Percentiles rank a stretch among this genome's conserved stretches.
Evolutionary conservation across 768 basidiomycete species (phyloP).

Genomic region (Russula olivacea): DNA sequence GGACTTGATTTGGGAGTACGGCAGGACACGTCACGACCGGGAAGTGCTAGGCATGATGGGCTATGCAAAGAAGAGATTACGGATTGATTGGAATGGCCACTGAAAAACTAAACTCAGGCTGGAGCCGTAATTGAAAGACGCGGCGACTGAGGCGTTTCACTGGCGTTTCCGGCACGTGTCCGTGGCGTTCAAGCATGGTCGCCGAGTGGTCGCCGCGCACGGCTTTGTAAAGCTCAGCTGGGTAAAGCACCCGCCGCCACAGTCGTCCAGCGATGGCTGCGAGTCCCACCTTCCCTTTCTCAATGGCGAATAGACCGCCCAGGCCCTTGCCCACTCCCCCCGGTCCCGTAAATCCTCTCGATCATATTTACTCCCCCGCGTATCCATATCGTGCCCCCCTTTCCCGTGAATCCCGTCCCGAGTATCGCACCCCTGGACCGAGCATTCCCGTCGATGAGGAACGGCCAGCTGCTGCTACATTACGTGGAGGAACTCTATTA

Average conservation of each 20-base stretch:
- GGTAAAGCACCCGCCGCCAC: not conserved
- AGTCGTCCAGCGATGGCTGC: not conserved
- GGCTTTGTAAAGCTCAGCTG: conserved; percentile 1
- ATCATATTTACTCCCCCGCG: conserved; percentile 17
- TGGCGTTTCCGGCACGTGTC: conserved; percentile 10
- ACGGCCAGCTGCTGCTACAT: conserved; percentile 41
- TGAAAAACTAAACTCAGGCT: not conserved
- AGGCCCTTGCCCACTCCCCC: conserved; percentile 25
- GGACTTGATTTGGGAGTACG: not conserved
- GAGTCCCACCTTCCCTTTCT: not conserved
- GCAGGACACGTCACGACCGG: conserved; percentile 1
- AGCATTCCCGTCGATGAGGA: conserved; percentile 34
- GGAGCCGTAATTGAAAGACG: not conserved
- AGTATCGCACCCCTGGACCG: conserved; percentile 27
- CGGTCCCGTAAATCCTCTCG: not conserved
- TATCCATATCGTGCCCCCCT: conserved; percentile 32
- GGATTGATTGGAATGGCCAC: not conserved
- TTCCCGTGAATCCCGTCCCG: conserved; percentile 36
- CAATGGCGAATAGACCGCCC: conserved; percentile 18
- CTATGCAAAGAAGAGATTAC: not conserved
- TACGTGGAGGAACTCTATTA: conserved; percentile 65
- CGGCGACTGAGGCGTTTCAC: not conserved
- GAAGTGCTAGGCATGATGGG: not conserved
- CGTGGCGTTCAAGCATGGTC: conserved; percentile 15
- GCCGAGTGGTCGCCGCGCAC: conserved; percentile 12